Base-by-base conservation (phyloP, 2,329 filamentous ascomycete genomes). In the Colletotrichum cordylinicola region DNA sequence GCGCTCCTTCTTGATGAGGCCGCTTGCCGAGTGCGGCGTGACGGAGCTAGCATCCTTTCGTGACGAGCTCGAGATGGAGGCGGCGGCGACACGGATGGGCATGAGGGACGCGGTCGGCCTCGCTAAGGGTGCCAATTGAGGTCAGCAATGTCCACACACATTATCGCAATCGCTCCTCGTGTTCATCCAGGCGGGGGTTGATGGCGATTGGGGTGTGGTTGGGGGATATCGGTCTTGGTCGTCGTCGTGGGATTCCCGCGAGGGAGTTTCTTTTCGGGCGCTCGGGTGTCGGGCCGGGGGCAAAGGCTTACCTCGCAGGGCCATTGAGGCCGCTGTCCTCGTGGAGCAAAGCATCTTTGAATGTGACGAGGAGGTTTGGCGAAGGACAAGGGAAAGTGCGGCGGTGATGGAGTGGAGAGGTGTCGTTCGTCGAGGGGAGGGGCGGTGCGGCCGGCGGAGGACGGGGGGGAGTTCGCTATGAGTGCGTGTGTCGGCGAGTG, bases 41-140 rank as follows among this genome's bases (percentile, higher is more conserved):
- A 91, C 81, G 77, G 89, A 87, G 68, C 89, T 89, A 77, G 94
- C 93, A 82, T 91, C 87, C 79, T 91, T 93, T 81, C 91, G 90
- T 75, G 91, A 88, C 65, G 92, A 92, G 78, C 90, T 92, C 67
- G 93, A 94, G 80, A 95, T 90, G 80, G 91, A 89, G 80, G 92
- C 91, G 78, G 90, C 89, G 81, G 90, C 89, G 81, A 90, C 88
- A 84, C 93, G 90, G 85, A 92, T 91, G 79, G 93, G 91, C 76
- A 93, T 83, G 81, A 94, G 86, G 75, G 92, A 87, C 72, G 88
- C 88, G 70, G 90, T 86, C 79, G 94, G 94, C 86, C 92, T 94
- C 85, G 88, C 94, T 95, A 76, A 61, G 70, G 74, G 52, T 67
- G 62, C 65, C 60, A 66, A 66, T 67, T 62, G 56, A 71, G 21